Percentiles rank a stretch among this genome's conserved stretches.
Evolutionary conservation across 1,284 basidiomycete species (phyloP).

Genomic region (Malassezia dermatis): DNA sequence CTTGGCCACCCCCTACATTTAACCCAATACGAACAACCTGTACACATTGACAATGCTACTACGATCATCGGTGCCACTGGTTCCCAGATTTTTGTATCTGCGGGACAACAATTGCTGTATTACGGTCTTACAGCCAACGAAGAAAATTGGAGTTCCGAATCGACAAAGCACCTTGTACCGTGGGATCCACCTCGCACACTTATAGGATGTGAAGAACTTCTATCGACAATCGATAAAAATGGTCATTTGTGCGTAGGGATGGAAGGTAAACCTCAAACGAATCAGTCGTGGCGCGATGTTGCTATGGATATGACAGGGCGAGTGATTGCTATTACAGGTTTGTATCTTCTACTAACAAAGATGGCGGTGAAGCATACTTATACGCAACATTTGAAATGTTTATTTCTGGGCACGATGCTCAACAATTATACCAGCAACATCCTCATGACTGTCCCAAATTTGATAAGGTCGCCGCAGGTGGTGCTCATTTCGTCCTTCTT

Average conservation of each 20-base stretch:
- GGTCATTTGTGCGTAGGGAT: background rate
- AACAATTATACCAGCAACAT: background rate
- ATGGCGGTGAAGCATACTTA: background rate
- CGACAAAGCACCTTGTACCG: background rate
- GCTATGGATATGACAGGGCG: slow-evolving; percentile 1
- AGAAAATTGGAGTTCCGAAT: background rate
- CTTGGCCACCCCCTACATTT: background rate
- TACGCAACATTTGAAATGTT: background rate
- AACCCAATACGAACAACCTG: background rate
- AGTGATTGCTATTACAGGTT: slow-evolving; percentile 4
- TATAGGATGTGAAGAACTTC: background rate
- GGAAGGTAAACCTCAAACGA: background rate
- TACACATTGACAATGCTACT: background rate
- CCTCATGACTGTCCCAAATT: background rate
- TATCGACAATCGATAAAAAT: background rate
- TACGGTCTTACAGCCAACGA: background rate
- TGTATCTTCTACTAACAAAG: background rate
- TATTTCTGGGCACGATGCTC: background rate
- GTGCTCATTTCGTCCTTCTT: slow-evolving; percentile 4
- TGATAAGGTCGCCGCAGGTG: background rate
- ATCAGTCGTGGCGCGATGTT: background rate
- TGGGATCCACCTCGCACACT: background rate
- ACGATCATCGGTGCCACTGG: background rate
- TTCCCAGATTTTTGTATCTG: background rate
- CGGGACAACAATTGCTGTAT: background rate